Base-by-base conservation (phyloP, 1,139 yeast genomes). In the Blastobotrys buckinghamii region DNA sequence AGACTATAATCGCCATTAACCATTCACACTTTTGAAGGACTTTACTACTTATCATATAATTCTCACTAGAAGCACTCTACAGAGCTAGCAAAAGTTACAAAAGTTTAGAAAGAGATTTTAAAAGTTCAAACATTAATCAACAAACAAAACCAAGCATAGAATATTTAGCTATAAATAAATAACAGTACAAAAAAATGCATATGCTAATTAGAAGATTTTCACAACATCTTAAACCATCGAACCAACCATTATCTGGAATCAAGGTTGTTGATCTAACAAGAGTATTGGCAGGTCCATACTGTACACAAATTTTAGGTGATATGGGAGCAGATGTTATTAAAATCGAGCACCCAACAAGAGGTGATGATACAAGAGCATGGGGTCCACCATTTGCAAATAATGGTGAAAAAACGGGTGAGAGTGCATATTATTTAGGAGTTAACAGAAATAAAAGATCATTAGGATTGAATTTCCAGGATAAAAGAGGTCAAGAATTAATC, bases 301-400 rank as follows among this genome's bases (percentile, higher is more conserved):
- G 71, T 39, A 66, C 74, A 2, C 73, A 69, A 55, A 59, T 70
- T 27, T 58, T 71, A 30, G 75, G 71, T 1, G 74, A 70, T 52
- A 59, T 71, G 48, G 74, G 74, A 7, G 75, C 75, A 16, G 73
- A 71, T 29, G 64, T 71, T 22, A 60, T 71, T 47, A 71, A 71
- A 49, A 61, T 71, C 37, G 75, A 71, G 58, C 74, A 70, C 48
- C 74, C 74, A 1, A 54, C 54, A n/a, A 61, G 72, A 13, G 75
- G 74, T 9, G 75, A 71, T 55, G 75, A 71, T 47, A 71, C 74
- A 6, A 59, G 75, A 37, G 69, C 71, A 7, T 70, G 74, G 75
- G 74, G 74, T 10, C 74, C 74, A 1, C 74, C 74, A 1, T 70
- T 68, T 48, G 71, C 71, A 10, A 26, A 42, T 15, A 55, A 47